Evolutionary conservation across 208 protist species (phyloP).

Genomic region (Sergeia podlipaevii): DNA sequence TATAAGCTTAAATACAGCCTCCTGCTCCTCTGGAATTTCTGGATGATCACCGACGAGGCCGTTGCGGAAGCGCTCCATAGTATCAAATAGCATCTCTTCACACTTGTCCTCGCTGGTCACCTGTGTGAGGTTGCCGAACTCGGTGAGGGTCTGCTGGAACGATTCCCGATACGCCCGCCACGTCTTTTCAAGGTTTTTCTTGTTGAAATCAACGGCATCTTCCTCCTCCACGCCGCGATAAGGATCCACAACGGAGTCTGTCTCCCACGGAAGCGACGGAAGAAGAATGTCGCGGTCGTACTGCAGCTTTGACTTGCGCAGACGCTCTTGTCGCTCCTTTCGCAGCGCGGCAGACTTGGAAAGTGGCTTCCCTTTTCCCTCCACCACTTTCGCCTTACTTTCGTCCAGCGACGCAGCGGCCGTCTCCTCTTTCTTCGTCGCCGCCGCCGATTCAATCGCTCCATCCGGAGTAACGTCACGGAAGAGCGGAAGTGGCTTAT

Average conservation of each 20-base stretch:
- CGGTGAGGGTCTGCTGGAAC: slow-evolving; percentile 78
- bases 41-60: slow-evolving; percentile 80
- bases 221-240: slow-evolving; percentile 66
- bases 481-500: slow-evolving; percentile 82
- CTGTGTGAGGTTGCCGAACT: slow-evolving; percentile 82
- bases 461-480: slow-evolving; percentile 52
- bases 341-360: slow-evolving; percentile 73
- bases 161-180: slow-evolving; percentile 73
- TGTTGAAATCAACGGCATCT: slow-evolving; percentile 73
- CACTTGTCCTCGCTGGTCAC: slow-evolving; percentile 75
- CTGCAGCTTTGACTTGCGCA: slow-evolving; percentile 67
- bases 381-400: slow-evolving; percentile 8
- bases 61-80: slow-evolving; percentile 66
- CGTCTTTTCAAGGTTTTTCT: slow-evolving; percentile 72
- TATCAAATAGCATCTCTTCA: slow-evolving; percentile 77
- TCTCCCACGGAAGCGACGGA: slow-evolving; percentile 83
- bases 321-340: slow-evolving; percentile 67
- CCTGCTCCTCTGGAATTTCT: slow-evolving; percentile 58
- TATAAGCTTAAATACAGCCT: slow-evolving; percentile 69
- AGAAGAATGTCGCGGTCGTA: slow-evolving; percentile 83
- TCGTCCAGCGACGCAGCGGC: too few relatives aligned
- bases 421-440: slow-evolving; percentile 9
- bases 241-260: slow-evolving; percentile 79
- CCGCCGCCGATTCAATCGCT: slow-evolving; percentile 18
- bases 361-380: slow-evolving; percentile 29